Conservation (phyloP, 768 basidiomycete genomes). For the Hygrophorus pudorinus region DNA sequence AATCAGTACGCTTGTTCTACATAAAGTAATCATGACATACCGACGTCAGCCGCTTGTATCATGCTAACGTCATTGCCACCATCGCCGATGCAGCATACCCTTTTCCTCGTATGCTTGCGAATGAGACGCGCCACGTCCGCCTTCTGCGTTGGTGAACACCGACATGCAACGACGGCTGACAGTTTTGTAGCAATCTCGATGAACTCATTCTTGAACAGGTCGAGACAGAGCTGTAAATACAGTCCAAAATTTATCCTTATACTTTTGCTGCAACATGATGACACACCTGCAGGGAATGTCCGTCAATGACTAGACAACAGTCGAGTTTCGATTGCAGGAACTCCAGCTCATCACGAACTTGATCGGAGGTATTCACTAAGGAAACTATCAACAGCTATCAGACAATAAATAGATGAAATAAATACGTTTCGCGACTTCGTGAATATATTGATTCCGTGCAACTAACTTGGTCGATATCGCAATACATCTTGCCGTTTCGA, state of each 20-base stretch:
- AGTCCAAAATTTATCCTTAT: neutral
- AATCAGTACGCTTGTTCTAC: neutral
- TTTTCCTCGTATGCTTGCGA: conserved; percentile 80
- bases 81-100: conserved; percentile 98
- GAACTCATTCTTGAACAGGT: conserved; percentile 87
- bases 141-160: conserved; percentile 98
- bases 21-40: conserved; percentile 36
- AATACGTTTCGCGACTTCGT: conserved; percentile 88
- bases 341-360: conserved; percentile 81
- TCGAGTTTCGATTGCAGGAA: conserved; percentile 92
- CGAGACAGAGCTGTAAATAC: conserved; percentile 67
- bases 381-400: neutral
- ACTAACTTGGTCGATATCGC: conserved; percentile 96
- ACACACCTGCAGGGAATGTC: conserved; percentile 84
- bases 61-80: conserved; percentile 99
- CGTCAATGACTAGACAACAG: conserved; percentile 97
- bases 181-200: conserved; percentile 94
- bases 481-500: conserved; percentile 97
- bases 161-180: conserved; percentile 93
- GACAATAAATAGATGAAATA: conserved; percentile 9
- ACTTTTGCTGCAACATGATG: neutral
- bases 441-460: conserved; percentile 92
- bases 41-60: conserved; percentile 99
- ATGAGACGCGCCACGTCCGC: conserved; percentile 95
- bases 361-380: conserved; percentile 78